phyloP scores from a whole-genome alignment of 306 rosid species.

The Mucuna pruriens region DNA sequence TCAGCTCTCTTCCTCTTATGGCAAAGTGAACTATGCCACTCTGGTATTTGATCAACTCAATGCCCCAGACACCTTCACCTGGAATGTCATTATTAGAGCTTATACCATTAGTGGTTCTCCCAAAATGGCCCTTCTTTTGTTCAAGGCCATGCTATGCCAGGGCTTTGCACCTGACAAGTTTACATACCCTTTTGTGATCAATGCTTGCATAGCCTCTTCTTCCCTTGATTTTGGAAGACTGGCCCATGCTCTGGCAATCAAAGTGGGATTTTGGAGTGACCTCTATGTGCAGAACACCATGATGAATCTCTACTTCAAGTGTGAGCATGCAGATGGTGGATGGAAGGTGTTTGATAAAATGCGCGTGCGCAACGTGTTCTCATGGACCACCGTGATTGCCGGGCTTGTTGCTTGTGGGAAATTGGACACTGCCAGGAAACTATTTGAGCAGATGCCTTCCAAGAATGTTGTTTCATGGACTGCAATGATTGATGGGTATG shows the following conservation, averaged over 20 bases:
- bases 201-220: conserved; percentile 53
- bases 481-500: conserved; percentile 69
- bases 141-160: conserved; percentile 49
- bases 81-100: conserved; percentile 72
- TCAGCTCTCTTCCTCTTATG: conserved; percentile 58
- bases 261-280: conserved; percentile 56
- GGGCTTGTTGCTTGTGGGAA: conserved; percentile 57
- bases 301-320: conserved; percentile 66
- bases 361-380: conserved; percentile 60
- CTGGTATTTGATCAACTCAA: conserved; percentile 56
- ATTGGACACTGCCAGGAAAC: conserved; percentile 46
- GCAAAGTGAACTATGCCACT: conserved; percentile 54
- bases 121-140: conserved; percentile 53
- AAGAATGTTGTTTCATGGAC: conserved; percentile 82
- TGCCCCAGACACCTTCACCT: conserved; percentile 60
- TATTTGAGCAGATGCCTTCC: conserved; percentile 60
- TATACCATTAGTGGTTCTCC: conserved; percentile 48
- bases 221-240: conserved; percentile 48
- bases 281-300: conserved; percentile 63
- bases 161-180: conserved; percentile 66
- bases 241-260: conserved; percentile 55
- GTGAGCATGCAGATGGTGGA: conserved; percentile 46
- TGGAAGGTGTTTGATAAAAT: conserved; percentile 67
- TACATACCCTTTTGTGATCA: conserved; percentile 73
- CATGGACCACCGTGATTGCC: conserved; percentile 67